phyloP scores from a whole-genome alignment of 1,139 yeast genomes.

The Yamadazyma jaroonii region DNA sequence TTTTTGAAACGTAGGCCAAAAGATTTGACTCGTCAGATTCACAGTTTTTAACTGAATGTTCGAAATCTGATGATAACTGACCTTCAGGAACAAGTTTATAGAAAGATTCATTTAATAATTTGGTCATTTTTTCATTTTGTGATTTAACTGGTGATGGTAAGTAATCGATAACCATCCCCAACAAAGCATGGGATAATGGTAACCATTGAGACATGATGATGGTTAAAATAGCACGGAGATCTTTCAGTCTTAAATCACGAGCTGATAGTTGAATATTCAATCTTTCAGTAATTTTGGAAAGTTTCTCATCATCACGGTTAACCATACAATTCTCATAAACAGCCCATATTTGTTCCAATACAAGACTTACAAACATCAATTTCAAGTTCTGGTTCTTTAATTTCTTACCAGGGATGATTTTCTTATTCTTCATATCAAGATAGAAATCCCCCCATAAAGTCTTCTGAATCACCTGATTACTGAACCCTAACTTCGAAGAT shows the following conservation, averaged over 20 bases:
- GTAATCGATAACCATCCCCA: slow-evolving; percentile 79
- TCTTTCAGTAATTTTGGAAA: slow-evolving; percentile 72
- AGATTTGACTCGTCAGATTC: slow-evolving; percentile 54
- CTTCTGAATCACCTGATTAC: slow-evolving; percentile 72
- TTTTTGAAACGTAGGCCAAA: slow-evolving; percentile 85
- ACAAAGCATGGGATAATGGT: slow-evolving; percentile 83
- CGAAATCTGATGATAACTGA: slow-evolving; percentile 48
- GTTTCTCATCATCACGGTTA: slow-evolving; percentile 65
- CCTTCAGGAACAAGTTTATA: slow-evolving; percentile 35
- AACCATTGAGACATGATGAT: slow-evolving; percentile 92
- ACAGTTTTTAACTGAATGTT: slow-evolving; percentile 62
- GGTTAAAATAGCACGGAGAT: slow-evolving; percentile 58
- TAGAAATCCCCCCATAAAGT: slow-evolving; percentile 97
- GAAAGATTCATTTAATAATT: slow-evolving; percentile 52
- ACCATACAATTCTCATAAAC: slow-evolving; percentile 70
- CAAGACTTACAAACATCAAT: slow-evolving; percentile 84
- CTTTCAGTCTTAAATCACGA: slow-evolving; percentile 79
- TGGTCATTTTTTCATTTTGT: slow-evolving; percentile 68
- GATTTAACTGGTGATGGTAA: slow-evolving; percentile 74
- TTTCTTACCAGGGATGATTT: slow-evolving; percentile 61
- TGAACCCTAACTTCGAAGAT: slow-evolving; percentile 81
- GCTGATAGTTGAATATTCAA: slow-evolving; percentile 68
- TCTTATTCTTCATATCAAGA: slow-evolving; percentile 86
- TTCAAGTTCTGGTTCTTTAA: slow-evolving; percentile 53
- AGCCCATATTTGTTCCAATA: slow-evolving; percentile 91